Conservation (phyloP, 2,329 filamentous ascomycete species). For the Cadophora sp. region DNA sequence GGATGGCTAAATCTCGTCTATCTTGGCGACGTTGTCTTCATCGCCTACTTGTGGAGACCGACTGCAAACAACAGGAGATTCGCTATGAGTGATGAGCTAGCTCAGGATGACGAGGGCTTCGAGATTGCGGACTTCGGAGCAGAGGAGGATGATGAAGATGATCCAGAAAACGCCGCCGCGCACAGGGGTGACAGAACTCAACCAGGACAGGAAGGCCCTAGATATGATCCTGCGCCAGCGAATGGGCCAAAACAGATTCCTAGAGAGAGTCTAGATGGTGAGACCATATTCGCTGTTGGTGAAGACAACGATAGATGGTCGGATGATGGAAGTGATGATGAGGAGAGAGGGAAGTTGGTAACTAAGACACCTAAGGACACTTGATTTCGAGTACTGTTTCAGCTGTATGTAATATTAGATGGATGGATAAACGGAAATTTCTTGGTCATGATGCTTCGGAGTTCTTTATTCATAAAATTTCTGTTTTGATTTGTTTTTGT, state of each 20-base stretch:
- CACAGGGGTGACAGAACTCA: constrained; percentile 57
- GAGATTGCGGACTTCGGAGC: constrained; percentile 92
- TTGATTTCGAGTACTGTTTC: constrained; percentile 11
- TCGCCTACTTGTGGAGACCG: constrained; percentile 95
- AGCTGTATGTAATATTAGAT: constrained; percentile 25
- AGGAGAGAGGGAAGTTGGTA: constrained; percentile 59
- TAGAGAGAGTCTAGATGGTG: constrained; percentile 76
- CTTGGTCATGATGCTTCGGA: background rate
- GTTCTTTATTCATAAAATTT: background rate
- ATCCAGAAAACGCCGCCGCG: constrained; percentile 48
- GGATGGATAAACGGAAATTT: constrained; percentile 22
- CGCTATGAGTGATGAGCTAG: constrained; percentile 98
- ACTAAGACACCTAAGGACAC: constrained; percentile 45
- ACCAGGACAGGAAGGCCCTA: constrained; percentile 43
- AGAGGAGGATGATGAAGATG: constrained; percentile 68
- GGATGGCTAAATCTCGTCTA: constrained; percentile 98
- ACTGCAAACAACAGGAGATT: constrained; percentile 97
- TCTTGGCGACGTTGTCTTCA: constrained; percentile 88
- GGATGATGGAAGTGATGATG: constrained; percentile 72
- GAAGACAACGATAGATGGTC: constrained; percentile 85
- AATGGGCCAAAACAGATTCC: constrained; percentile 48
- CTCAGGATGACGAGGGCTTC: constrained; percentile 98
- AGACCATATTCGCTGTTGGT: constrained; percentile 95
- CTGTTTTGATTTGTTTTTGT: constrained; percentile 30
- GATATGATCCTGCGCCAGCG: constrained; percentile 45